phyloP scores from a whole-genome alignment of 345 rosid genomes.

The Syzygium aromaticum region DNA sequence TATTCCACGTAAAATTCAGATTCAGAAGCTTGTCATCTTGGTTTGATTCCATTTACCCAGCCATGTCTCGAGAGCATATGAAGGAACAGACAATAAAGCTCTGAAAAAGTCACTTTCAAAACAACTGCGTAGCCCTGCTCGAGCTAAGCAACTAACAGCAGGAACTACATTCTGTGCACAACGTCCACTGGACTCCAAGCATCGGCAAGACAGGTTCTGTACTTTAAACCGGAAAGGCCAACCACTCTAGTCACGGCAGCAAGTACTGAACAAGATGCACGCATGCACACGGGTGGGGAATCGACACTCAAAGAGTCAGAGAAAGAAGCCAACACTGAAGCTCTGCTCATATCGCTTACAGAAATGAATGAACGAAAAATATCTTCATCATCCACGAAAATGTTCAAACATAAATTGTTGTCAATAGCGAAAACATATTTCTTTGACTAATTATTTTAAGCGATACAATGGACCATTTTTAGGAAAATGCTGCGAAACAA shows the following conservation, averaged over 20 bases:
- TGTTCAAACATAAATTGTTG: not conserved
- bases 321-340: not conserved
- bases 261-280: not conserved
- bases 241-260: not conserved
- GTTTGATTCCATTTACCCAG: not conserved
- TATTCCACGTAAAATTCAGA: not conserved
- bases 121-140: not conserved
- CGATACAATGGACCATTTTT: accelerated
- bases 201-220: not conserved
- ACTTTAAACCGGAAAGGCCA: not conserved
- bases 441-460: not conserved
- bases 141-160: not conserved
- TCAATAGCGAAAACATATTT: not conserved
- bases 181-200: not conserved
- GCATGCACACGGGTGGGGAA: not conserved
- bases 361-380: not conserved
- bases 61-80: not conserved
- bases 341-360: not conserved
- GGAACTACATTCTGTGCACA: not conserved
- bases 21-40: not conserved
- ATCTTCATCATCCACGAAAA: not conserved
- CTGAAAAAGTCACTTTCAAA: not conserved
- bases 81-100: not conserved
- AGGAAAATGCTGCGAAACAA: not conserved
- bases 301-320: not conserved